Percentiles rank a stretch among this genome's conserved stretches.
phyloP scores from a whole-genome alignment of 495 filamentous ascomycete genomes.

The Massariosphaeria phaeospora region DNA sequence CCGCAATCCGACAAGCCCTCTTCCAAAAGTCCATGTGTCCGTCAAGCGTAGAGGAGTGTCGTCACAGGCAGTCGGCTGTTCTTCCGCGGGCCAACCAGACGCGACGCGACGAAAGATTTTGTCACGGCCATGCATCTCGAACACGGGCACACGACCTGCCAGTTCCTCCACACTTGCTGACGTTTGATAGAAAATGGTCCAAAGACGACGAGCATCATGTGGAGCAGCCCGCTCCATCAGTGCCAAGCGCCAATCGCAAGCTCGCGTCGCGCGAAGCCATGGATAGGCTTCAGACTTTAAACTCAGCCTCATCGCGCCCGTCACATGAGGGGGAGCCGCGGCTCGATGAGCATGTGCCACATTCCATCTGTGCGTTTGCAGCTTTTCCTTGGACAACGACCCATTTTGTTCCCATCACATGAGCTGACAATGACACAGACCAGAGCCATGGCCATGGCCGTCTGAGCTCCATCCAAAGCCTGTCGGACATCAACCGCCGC shows the following conservation, averaged over 20 bases:
- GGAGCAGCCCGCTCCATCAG: slow-evolving; percentile 11
- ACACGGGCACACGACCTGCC: not conserved
- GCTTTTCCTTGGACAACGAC: not conserved
- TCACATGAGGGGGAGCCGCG: slow-evolving; percentile 34
- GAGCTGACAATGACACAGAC: slow-evolving; percentile 33
- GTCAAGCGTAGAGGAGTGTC: not conserved
- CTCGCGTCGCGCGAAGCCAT: slow-evolving; percentile 34
- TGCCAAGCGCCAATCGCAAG: slow-evolving; percentile 26
- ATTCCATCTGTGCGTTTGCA: slow-evolving; percentile 55
- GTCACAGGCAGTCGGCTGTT: not conserved
- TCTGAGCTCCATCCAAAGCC: slow-evolving; percentile 21
- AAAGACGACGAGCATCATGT: slow-evolving; percentile 35
- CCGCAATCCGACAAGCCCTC: slow-evolving; percentile 13
- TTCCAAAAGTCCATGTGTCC: slow-evolving; percentile 12
- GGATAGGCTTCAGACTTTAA: slow-evolving; percentile 30
- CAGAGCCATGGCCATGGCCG: slow-evolving; percentile 32
- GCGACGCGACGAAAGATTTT: slow-evolving; percentile 6
- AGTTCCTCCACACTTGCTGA: slow-evolving; percentile 11
- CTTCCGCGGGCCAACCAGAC: slow-evolving; percentile 16
- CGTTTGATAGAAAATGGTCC: slow-evolving; percentile 36
- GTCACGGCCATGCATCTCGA: slow-evolving; percentile 6
- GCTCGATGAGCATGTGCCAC: slow-evolving; percentile 52
- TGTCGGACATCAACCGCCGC: slow-evolving; percentile 28
- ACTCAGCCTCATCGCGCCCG: slow-evolving; percentile 25
- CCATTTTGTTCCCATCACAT: slow-evolving; percentile 16